Evolutionary conservation across 2,329 filamentous ascomycete genomes (phyloP), one percentile per base, ranked within the genome.

Genomic region (Penicillium occitanis): DNA sequence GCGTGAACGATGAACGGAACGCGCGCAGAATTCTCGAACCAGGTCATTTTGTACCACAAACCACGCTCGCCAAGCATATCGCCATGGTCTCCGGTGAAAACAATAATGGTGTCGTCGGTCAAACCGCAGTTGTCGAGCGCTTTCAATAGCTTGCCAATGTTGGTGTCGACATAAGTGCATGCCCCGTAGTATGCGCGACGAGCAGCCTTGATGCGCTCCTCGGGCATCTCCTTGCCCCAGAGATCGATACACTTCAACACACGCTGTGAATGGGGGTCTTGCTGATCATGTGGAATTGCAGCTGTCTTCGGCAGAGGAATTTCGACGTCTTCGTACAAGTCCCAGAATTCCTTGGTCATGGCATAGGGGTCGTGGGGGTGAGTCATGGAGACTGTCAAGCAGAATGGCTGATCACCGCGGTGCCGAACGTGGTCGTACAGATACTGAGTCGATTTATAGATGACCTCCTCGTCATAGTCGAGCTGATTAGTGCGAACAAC

Each of bases 1-100:
- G 93, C 88, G 78, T 92, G 90, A 76, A 97, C 86, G 70, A 97
- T 84, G 75, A 97, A 88, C 1, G 93, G 93, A 25, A 97, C 93
- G 33, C 93, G 90, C 55, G 92, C 92, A 13, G 92, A 96, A 48
- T 90, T 90, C 84, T 97, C 93, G 73, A 93, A 97, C 86, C 95
- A 97, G 75, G 88, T 92, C 93, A 97, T 97, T 85, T 97, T 97
- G 84, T 97, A 87, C 93, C 93, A 97, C 57, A 97, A 82, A 5
- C 91, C 91, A 63, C 92, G 89, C 82, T 97, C 93, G 67, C 93
- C 93, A 7, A 97, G 86, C 93, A 97, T 97, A 78, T 97, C 93
- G 65, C 93, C 93, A 74, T 97, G 93, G 76, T 97, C 93, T 53
- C 93, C 93, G 66, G 90, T 93, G 80, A 97, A 97, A 70, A 97